Evolutionary conservation across 208 protist species (phyloP).

Genomic region (Crithidia bombi): DNA sequence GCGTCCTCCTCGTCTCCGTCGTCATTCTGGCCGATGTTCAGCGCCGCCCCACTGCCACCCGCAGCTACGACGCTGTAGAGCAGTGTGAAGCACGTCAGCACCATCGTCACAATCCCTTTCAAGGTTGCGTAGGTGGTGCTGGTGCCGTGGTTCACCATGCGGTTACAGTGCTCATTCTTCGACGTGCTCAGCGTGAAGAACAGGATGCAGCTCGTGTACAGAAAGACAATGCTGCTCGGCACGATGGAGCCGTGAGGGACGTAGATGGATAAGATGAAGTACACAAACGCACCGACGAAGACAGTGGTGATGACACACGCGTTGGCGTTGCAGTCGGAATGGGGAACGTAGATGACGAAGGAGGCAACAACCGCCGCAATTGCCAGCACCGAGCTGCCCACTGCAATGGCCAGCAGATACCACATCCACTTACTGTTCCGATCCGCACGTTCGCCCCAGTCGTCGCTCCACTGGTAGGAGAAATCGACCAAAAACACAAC

Average conservation of each 20-base stretch:
- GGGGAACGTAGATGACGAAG: conserved; percentile 80
- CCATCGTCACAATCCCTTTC: conserved; percentile 48
- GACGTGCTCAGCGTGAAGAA: conserved; percentile 83
- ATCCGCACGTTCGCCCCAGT: conserved; percentile 89
- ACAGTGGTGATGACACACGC: conserved; percentile 84
- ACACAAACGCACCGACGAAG: conserved; percentile 73
- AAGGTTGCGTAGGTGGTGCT: conserved; percentile 60
- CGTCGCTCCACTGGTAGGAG: conserved; percentile 92
- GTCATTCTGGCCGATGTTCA: conserved; percentile 65
- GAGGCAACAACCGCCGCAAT: conserved; percentile 52
- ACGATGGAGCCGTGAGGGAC: conserved; percentile 91
- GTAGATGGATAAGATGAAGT: conserved; percentile 84
- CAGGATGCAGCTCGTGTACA: conserved; percentile 89
- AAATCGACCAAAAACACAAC: conserved; percentile 96
- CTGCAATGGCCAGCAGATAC: conserved; percentile 76
- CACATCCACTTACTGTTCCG: conserved; percentile 83
- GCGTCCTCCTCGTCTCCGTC: conserved; percentile 83
- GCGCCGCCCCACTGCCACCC: conserved; percentile 60
- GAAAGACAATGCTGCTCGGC: conserved; percentile 90
- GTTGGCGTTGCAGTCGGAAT: conserved; percentile 87
- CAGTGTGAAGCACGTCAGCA: conserved; percentile 65
- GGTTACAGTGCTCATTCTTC: conserved; percentile 72
- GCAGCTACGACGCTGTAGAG: conserved; percentile 79
- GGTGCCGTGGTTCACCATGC: conserved; percentile 31
- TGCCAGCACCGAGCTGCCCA: conserved; percentile 53